These are phyloP conservation scores for Leptographium procerum DNA, from an alignment of 2,329 filamentous ascomycete genomes.

Conservation along the genomic window DNA sequence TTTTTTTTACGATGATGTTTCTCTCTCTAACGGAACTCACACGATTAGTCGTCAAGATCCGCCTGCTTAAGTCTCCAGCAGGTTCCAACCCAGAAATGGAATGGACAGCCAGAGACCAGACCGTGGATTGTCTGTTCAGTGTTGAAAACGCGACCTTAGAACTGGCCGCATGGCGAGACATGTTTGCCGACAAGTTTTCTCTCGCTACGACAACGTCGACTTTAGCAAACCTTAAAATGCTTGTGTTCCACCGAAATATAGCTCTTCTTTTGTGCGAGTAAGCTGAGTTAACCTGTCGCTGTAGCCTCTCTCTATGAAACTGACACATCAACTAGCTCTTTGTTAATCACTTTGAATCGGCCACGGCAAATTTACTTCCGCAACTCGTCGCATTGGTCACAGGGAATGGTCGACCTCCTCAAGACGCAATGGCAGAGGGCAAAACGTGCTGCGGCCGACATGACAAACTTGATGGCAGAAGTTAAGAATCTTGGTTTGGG, in stretches of 20 bases:
- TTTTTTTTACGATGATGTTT: not conserved
- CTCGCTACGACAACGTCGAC: not conserved
- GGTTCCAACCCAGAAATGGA: not conserved
- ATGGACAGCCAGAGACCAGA: not conserved
- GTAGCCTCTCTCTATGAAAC: not conserved
- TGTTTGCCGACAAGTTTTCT: not conserved
- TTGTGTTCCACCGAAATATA: not conserved
- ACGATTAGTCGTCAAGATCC: not conserved
- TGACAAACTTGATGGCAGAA: not conserved
- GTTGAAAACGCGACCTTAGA: not conserved
- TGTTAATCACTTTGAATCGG: not conserved
- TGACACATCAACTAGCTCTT: not conserved
- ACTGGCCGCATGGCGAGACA: not conserved
- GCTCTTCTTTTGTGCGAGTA: slow-evolving; percentile 1
- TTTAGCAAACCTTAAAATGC: not conserved
- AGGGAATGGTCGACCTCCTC: not conserved
- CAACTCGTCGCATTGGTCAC: not conserved
- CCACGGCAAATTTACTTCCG: not conserved
- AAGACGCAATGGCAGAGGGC: not conserved
- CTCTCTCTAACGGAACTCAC: not conserved
- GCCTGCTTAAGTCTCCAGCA: not conserved
- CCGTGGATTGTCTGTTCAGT: not conserved
- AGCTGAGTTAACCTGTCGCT: not conserved
- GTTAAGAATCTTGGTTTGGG: not conserved
- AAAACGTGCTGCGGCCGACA: not conserved